Base-by-base conservation (phyloP, 257 asterid genomes). In the Solanum rostratum region DNA sequence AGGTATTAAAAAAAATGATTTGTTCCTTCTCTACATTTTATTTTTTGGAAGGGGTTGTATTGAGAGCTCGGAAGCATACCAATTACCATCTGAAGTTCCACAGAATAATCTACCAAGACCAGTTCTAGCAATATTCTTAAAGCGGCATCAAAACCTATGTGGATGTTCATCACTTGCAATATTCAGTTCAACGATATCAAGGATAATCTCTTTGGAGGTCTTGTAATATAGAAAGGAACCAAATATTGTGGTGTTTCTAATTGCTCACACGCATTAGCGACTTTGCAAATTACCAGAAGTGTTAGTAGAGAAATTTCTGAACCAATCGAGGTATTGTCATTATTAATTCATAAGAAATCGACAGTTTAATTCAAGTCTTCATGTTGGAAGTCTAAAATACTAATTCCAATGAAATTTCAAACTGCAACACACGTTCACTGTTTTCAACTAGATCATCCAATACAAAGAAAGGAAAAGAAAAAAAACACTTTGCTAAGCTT, bases 221-320 rank as follows among this genome's bases (percentile, higher is more conserved):
- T 19, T 19, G 52, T 19, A 39, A 69, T 39, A 39, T 7, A 19
- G 1, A 69, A 69, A 19, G 79, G 29, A 69, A 37, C 18, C 0
- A 69, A 19, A 10, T 22, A n/a, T 19, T 4, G 0, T 8, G 10
- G 50, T 37, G 27, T 29, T 29, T 6, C 19, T n/a, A n/a, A n/a
- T n/a, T n/a, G n/a, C 29, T 4, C 50, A 37, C 50, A 69, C 13
- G 0, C 50, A 69, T 10, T n/a, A n/a, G n/a, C n/a, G n/a, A n/a
- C n/a, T 29, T 69, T 39, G 2, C 97, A 95, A 93, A 84, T 91
- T 89, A 88, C 89, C 93, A 65, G 90, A 87, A 65, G 84, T 85
- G 50, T 91, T 91, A 9, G 89, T 54, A 91, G 97, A 93, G 88
- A 92, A 91, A 79, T 92, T 92, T 65, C 91, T 87, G 91, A 92